A percentile compares a stretch with the other conserved stretches of the same genome.
Conservation (phyloP, 306 rosid genomes). For the Canavalia gladiata region DNA sequence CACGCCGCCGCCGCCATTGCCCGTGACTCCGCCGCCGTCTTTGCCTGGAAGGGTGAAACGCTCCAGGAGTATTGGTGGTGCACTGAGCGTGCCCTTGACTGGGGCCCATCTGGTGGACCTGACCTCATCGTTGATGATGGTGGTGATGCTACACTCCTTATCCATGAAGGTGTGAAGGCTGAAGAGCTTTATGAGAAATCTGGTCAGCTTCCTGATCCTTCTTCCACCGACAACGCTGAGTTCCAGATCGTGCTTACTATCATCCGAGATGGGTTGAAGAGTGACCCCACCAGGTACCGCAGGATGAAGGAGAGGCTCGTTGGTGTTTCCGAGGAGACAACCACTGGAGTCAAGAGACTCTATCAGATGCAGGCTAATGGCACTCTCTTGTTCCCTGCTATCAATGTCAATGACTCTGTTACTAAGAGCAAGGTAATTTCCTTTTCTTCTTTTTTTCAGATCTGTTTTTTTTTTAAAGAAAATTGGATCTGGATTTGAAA, state of each 20-base stretch:
- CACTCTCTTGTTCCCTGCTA: constrained; percentile 86
- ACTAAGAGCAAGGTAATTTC: constrained; percentile 93
- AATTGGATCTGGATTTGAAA: background rate
- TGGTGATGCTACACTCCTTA: constrained; percentile 83
- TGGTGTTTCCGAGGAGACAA: constrained; percentile 96
- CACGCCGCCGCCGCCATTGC: constrained; percentile 99
- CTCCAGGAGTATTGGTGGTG: constrained; percentile 99
- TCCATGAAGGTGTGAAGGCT: constrained; percentile 96
- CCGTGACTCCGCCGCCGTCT: constrained; percentile 90
- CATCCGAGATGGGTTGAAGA: constrained; percentile 81
- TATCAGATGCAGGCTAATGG: constrained; percentile 93
- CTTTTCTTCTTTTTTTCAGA: background rate
- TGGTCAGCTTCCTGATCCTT: constrained; percentile 74
- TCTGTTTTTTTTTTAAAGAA: background rate
- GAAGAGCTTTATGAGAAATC: constrained; percentile 75
- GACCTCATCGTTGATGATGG: constrained; percentile 97
- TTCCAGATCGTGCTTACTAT: constrained; percentile 84
- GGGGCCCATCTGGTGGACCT: constrained; percentile 95
- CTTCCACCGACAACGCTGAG: constrained; percentile 83
- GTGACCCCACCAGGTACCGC: constrained; percentile 77
- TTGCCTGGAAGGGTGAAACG: constrained; percentile 98
- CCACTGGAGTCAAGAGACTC: constrained; percentile 96
- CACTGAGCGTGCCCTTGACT: constrained; percentile 90
- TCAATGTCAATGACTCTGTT: constrained; percentile 95
- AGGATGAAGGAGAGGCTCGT: constrained; percentile 91